These are phyloP conservation scores for Nemania sp. DNA, from an alignment of 2,329 filamentous ascomycete genomes.

Conservation along the genomic window DNA sequence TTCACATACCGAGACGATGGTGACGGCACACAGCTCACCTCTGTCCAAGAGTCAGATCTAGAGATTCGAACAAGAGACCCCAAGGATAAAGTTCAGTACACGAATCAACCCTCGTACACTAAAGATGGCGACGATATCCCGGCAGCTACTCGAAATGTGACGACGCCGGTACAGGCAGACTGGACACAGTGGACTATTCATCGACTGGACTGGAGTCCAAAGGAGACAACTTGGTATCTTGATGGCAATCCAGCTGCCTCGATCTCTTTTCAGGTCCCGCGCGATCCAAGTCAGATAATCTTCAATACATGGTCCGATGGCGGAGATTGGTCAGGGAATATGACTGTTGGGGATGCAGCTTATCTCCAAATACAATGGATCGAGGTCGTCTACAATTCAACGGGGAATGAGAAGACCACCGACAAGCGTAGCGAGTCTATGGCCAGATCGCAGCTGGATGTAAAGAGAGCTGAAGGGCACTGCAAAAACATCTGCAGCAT, in stretches of 20 bases:
- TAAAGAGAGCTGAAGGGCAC: conserved; percentile 26
- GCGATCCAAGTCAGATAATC: conserved; percentile 54
- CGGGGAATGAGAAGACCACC: conserved; percentile 24
- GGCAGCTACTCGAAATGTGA: conserved; percentile 52
- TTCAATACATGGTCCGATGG: conserved; percentile 66
- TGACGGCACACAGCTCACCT: conserved; percentile 40
- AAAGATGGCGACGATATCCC: conserved; percentile 48
- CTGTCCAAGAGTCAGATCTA: conserved; percentile 56
- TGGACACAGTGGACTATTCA: conserved; percentile 63
- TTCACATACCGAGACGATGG: conserved; percentile 53
- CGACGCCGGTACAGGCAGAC: conserved; percentile 45
- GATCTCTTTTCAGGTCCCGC: conserved; percentile 59
- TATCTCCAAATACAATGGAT: conserved; percentile 66
- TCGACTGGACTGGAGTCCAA: conserved; percentile 62
- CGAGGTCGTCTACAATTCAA: conserved; percentile 60
- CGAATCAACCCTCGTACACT: conserved; percentile 61
- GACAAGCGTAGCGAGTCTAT: conserved; percentile 16
- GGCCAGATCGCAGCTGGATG: neutral
- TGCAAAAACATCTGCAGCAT: conserved; percentile 42
- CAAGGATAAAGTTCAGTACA: conserved; percentile 54
- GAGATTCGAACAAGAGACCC: conserved; percentile 56
- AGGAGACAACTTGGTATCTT: conserved; percentile 58
- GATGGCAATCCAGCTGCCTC: conserved; percentile 53
- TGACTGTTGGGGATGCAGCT: conserved; percentile 54
- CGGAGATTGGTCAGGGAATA: conserved; percentile 62